These are phyloP conservation scores for Melaleuca quinquenervia DNA, from an alignment of 345 rosid genomes.

Conservation along the genomic window DNA sequence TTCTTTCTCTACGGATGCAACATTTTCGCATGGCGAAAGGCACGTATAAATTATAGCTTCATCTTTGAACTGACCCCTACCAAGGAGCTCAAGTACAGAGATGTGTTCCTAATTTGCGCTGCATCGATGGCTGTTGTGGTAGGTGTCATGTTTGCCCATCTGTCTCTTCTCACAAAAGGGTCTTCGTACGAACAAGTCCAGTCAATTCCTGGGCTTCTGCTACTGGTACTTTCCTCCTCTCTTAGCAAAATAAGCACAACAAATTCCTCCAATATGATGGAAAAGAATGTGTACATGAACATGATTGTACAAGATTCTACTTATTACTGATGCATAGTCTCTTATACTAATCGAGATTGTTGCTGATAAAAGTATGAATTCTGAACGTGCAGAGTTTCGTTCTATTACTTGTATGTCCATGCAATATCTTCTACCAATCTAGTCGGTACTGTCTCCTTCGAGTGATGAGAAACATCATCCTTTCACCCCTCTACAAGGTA, in stretches of 20 bases:
- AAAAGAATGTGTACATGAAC: neutral
- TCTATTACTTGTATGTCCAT: constrained; percentile 59
- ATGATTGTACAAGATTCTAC: neutral
- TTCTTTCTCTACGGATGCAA: constrained; percentile 93
- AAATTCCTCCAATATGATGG: neutral
- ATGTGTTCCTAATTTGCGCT: constrained; percentile 78
- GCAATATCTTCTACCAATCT: constrained; percentile 60
- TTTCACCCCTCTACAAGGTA: constrained; percentile 84
- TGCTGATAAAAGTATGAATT: neutral
- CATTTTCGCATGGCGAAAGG: constrained; percentile 84
- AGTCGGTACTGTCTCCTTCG: constrained; percentile 62
- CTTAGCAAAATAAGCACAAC: neutral
- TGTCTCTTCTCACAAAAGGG: constrained; percentile 62
- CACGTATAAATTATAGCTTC: constrained; percentile 88
- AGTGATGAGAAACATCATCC: constrained; percentile 58
- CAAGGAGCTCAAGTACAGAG: constrained; percentile 88
- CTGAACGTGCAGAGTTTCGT: constrained; percentile 40
- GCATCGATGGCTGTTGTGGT: constrained; percentile 65
- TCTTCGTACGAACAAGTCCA: constrained; percentile 60
- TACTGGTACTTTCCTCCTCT: constrained; percentile 42
- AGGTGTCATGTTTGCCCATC: constrained; percentile 78
- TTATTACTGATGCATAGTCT: neutral
- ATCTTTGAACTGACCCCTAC: constrained; percentile 70
- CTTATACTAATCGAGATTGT: neutral
- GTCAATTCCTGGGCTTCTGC: constrained; percentile 73